Percentiles rank a stretch among this genome's conserved stretches.
Evolutionary conservation across 345 rosid genomes (phyloP).

Genomic region (Aquilaria malaccensis): DNA sequence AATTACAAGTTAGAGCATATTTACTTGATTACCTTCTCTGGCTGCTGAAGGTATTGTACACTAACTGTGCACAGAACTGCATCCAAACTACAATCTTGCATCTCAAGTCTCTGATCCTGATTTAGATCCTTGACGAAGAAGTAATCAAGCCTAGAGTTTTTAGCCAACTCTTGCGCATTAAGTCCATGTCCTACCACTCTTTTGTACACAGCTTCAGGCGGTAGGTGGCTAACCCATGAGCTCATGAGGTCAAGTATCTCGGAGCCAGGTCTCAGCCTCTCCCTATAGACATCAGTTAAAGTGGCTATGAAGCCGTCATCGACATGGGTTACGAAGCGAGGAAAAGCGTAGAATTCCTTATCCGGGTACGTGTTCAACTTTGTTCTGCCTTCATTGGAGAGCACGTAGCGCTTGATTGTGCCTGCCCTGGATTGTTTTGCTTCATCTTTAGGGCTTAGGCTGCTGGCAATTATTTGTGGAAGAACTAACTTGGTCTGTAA

Average conservation of each 20-base stretch:
- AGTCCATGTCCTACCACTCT: constrained; percentile 93
- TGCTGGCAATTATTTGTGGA: constrained; percentile 21
- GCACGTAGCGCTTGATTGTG: constrained; percentile 59
- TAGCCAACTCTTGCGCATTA: constrained; percentile 85
- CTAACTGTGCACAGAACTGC: constrained; percentile 78
- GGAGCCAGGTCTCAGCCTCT: constrained; percentile 50
- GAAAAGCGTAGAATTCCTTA: constrained; percentile 62
- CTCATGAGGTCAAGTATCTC: constrained; percentile 84
- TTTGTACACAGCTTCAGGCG: constrained; percentile 48
- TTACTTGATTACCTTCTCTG: constrained; percentile 56
- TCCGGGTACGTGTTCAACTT: constrained; percentile 54
- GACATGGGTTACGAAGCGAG: constrained; percentile 84
- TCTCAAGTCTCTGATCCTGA: constrained; percentile 49
- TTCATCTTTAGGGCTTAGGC: constrained; percentile 26
- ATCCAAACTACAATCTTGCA: constrained; percentile 50
- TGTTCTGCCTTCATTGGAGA: constrained; percentile 53
- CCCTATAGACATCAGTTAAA: constrained; percentile 55
- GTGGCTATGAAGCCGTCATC: constrained; percentile 68
- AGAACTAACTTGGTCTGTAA: constrained; percentile 11
- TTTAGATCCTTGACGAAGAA: constrained; percentile 66
- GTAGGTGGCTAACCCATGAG: constrained; percentile 91
- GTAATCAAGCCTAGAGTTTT: constrained; percentile 55
- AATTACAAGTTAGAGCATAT: neutral
- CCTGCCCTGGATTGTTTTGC: constrained; percentile 40
- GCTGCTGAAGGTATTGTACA: constrained; percentile 80